phyloP scores from a whole-genome alignment of 108 stramenopile genomes.

The Nannochloropsis salina region DNA sequence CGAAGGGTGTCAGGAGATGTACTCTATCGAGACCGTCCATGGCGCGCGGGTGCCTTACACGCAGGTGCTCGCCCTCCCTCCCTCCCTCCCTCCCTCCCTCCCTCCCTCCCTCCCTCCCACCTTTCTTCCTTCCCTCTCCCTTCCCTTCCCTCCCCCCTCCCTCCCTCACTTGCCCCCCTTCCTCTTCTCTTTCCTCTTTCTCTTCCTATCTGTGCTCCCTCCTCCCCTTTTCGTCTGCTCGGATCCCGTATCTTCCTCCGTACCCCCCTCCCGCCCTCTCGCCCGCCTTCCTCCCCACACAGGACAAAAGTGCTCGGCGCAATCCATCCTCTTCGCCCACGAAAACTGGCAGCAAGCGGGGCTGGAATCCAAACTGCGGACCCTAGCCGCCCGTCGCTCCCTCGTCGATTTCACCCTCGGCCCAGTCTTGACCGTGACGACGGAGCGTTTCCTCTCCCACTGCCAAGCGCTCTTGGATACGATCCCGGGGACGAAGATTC shows the following conservation, averaged over 20 bases:
- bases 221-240: neutral
- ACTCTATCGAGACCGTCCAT: too few species aligned
- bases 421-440: slow-evolving; percentile 87
- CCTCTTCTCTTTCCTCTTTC: neutral
- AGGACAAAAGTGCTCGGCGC: slow-evolving; percentile 97
- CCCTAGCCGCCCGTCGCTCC: slow-evolving; percentile 64
- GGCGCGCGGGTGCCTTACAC: too few species aligned
- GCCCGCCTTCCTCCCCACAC: too few species aligned
- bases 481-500: slow-evolving; percentile 74
- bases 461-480: slow-evolving; percentile 58
- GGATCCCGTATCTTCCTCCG: neutral
- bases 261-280: neutral
- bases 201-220: neutral
- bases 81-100: neutral
- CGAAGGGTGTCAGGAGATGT: neutral
- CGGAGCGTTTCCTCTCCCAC: slow-evolving; percentile 72
- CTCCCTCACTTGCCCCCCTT: neutral
- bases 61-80: slow-evolving; percentile 29
- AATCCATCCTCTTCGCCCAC: slow-evolving; percentile 88
- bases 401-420: slow-evolving; percentile 82
- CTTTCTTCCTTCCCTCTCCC: neutral
- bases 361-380: slow-evolving; percentile 68
- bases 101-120: neutral
- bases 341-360: slow-evolving; percentile 80
- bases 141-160: neutral